Evolutionary conservation across 192 early-diverging fungal species (phyloP).

Genomic region (Tieghemiomyces parasiticus): DNA sequence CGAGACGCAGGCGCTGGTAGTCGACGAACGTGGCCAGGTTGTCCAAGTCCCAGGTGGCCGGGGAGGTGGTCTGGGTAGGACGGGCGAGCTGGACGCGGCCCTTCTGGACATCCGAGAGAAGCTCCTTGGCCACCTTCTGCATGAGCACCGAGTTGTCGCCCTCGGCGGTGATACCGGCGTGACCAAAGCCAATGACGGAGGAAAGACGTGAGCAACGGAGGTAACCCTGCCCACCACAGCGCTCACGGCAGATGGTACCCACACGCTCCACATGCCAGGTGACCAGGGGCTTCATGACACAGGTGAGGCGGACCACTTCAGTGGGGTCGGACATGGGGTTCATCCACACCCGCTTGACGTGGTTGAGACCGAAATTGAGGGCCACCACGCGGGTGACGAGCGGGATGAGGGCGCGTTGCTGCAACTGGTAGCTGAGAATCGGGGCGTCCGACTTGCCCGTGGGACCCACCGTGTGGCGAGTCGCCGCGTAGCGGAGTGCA

Average conservation of each 20-base stretch:
- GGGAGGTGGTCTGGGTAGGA: slow-evolving; percentile 22
- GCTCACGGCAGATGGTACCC: slow-evolving; percentile 50
- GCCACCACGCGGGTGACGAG: slow-evolving; percentile 44
- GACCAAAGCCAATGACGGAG: slow-evolving; percentile 47
- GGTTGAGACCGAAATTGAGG: slow-evolving; percentile 63
- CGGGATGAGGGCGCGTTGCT: slow-evolving; percentile 57
- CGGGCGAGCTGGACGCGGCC: slow-evolving; percentile 23
- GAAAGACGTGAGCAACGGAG: slow-evolving; percentile 49
- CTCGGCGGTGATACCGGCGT: slow-evolving; percentile 67
- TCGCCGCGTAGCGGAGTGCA: slow-evolving; percentile 57
- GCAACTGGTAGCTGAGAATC: slow-evolving; percentile 60
- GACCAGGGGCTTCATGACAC: slow-evolving; percentile 62
- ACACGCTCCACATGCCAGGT: slow-evolving; percentile 56
- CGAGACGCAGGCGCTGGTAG: slow-evolving; percentile 24
- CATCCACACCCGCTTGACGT: slow-evolving; percentile 53
- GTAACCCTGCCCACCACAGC: slow-evolving; percentile 64
- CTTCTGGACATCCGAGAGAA: slow-evolving; percentile 36
- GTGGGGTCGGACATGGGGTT: slow-evolving; percentile 8
- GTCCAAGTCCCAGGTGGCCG: slow-evolving; percentile 31
- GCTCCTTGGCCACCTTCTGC: slow-evolving; percentile 65
- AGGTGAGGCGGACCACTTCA: slow-evolving; percentile 53
- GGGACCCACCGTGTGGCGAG: slow-evolving; percentile 54
- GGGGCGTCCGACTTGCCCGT: slow-evolving; percentile 61
- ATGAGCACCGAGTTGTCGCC: slow-evolving; percentile 63
- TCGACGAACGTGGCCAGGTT: slow-evolving; percentile 27